These are phyloP conservation scores for Curvularia eragrostidis DNA, from an alignment of 2,329 filamentous ascomycete species.

Conservation along the genomic window DNA sequence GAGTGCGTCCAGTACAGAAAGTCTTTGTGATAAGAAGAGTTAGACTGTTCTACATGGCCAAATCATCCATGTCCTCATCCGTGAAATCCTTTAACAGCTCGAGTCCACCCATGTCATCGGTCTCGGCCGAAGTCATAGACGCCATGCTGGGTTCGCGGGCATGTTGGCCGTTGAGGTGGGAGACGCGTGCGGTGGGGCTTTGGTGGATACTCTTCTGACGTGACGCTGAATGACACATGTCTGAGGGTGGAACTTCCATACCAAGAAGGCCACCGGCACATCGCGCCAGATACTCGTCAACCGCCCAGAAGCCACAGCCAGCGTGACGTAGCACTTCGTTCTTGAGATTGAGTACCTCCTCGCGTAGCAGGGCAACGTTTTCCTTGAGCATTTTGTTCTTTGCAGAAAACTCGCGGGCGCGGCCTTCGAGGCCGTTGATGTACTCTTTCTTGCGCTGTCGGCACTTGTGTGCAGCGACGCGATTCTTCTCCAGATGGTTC, in stretches of 20 bases:
- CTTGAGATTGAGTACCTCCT: constrained; percentile 48
- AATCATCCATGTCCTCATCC: constrained; percentile 34
- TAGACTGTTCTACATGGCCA: constrained; percentile 13
- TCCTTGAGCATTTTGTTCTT: constrained; percentile 47
- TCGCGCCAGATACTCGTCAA: constrained; percentile 48
- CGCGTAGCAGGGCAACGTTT: constrained; percentile 43
- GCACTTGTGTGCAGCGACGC: constrained; percentile 76
- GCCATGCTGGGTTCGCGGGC: constrained; percentile 16
- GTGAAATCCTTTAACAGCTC: constrained; percentile 43
- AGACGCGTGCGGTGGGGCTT: constrained; percentile 15
- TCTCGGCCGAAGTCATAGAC: constrained; percentile 25
- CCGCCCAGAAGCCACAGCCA: constrained; percentile 48
- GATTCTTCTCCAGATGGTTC: constrained; percentile 68
- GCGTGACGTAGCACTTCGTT: constrained; percentile 48
- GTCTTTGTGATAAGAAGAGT: not conserved
- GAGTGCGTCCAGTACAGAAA: not conserved
- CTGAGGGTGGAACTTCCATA: constrained; percentile 26
- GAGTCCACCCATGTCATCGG: constrained; percentile 38
- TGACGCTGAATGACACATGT: constrained; percentile 3
- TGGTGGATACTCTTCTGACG: constrained; percentile 12
- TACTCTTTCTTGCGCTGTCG: constrained; percentile 72
- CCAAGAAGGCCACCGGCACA: constrained; percentile 46
- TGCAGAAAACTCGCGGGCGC: constrained; percentile 49
- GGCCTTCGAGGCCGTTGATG: constrained; percentile 58
- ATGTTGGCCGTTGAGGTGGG: constrained; percentile 16